Percentiles rank a stretch among this genome's conserved stretches.
Conservation (phyloP, 805 yeast genomes). For the Schwanniomyces vanrijiae region DNA sequence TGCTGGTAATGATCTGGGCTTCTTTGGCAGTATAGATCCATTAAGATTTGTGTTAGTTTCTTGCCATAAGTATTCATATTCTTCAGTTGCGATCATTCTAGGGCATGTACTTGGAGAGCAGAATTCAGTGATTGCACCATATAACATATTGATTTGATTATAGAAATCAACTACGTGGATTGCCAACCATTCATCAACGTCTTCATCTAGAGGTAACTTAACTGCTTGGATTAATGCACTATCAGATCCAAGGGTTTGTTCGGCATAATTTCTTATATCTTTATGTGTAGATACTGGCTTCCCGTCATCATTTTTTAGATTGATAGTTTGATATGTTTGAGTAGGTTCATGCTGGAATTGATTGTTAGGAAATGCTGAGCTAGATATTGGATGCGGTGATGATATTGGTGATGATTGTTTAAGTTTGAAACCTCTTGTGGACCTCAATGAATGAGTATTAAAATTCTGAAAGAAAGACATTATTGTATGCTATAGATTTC, state of each 20-base stretch:
- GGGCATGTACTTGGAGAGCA: conserved; percentile 97
- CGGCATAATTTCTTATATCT: conserved; percentile 86
- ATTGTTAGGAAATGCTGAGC: conserved; percentile 30
- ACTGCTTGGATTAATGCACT: conserved; percentile 91
- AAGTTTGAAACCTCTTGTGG: conserved; percentile 44
- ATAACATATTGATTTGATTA: conserved; percentile 93
- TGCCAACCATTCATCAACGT: conserved; percentile 91
- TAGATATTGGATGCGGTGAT: conserved; percentile 37
- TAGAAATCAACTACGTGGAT: conserved; percentile 97
- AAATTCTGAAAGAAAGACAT: conserved; percentile 46
- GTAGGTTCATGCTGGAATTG: conserved; percentile 13
- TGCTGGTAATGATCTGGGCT: conserved; percentile 87
- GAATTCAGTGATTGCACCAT: conserved; percentile 93
- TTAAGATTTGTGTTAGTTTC: conserved; percentile 51
- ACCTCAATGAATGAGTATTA: conserved; percentile 41
- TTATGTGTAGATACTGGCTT: conserved; percentile 54
- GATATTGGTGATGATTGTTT: conserved; percentile 41
- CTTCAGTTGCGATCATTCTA: conserved; percentile 95
- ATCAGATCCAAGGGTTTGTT: conserved; percentile 91
- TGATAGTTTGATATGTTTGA: conserved; percentile 33
- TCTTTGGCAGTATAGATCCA: conserved; percentile 39
- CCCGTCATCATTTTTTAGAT: conserved; percentile 15
- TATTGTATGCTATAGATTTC: neutral
- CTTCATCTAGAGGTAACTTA: conserved; percentile 89
- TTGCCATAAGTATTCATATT: conserved; percentile 97